Base-by-base conservation (phyloP, 2,329 filamentous ascomycete species). In the Zasmidium angulare region DNA sequence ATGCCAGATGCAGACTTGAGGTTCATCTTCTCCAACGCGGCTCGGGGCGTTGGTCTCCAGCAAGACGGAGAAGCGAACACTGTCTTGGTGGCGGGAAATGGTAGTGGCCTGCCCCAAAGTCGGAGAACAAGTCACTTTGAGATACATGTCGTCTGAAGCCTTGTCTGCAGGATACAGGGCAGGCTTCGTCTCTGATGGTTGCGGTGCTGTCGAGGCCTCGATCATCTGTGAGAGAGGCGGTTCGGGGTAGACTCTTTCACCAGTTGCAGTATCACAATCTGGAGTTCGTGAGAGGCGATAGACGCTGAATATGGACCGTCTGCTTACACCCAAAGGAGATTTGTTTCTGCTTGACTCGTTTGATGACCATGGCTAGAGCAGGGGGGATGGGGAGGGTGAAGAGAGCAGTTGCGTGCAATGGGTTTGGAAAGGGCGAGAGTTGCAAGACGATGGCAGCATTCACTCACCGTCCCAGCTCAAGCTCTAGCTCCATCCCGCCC, bases 1-100 rank as follows among this genome's bases (percentile, higher is more conserved):
- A 63, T 90, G 85, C 90, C 91, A 96, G 7, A 96, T 75, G 17
- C 84, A 84, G 29, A 91, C 84, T 66, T 95, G 83, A 88, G 90
- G 95, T 61, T 85, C 78, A 17, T 83, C 76, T 7, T 80, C 79
- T 9, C 63, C 55, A 43, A 64, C 40, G 40, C 61, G 22, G 17
- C 51, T 50, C 82, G 82, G 55, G n/a, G 62, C 56, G 14, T 56
- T 55, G 11, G 64, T 68, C 56, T 72, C 70, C 21, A 73, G 56
- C 12, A 93, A 75, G 6, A 89, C 87, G 0, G 84, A 87, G 65
- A 97, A 88, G 0, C 73, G 71, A 43, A 89, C 78, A 68, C 82
- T 66, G 1, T 63, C 68, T n/a, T 75, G 72, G 19, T 73, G 67
- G 43, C 75, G 70, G 23, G 78, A 74, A 20, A 90, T 70, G 51